These are phyloP conservation scores for Xanthoparmelia taractica DNA, from an alignment of 495 filamentous ascomycete species.

Conservation along the genomic window DNA sequence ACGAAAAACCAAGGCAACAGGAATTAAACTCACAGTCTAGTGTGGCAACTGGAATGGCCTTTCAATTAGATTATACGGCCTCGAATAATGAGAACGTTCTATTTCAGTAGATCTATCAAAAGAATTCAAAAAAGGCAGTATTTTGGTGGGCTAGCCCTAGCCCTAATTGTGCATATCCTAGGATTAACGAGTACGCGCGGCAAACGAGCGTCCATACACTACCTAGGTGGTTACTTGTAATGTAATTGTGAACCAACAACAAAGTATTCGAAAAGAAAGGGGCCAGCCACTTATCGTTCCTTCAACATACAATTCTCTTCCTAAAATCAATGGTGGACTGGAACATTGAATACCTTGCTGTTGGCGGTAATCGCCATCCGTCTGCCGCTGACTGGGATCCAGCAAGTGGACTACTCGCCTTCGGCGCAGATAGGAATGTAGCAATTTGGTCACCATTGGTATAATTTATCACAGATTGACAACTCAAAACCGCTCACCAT, in stretches of 20 bases:
- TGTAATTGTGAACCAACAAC: too few relatives aligned
- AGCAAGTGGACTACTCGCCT: constrained; percentile 66
- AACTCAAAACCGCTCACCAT: constrained; percentile 13
- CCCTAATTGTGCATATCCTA: too few relatives aligned
- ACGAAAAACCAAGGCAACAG: too few relatives aligned
- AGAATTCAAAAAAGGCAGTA: too few relatives aligned
- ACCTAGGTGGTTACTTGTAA: too few relatives aligned
- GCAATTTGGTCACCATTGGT: constrained; percentile 83
- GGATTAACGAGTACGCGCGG: background rate
- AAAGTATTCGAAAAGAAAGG: too few relatives aligned
- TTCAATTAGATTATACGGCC: too few relatives aligned
- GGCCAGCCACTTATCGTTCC: background rate
- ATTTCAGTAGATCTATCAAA: too few relatives aligned
- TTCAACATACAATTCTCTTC: background rate
- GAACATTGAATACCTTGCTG: constrained; percentile 60
- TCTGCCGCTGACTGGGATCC: constrained; percentile 84
- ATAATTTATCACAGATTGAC: constrained; percentile 18
- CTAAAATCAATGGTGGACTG: constrained; percentile 37
- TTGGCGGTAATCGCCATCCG: constrained; percentile 84
- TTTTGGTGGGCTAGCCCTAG: too few relatives aligned
- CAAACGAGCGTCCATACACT: background rate
- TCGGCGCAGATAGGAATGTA: constrained; percentile 79
- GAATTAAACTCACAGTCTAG: too few relatives aligned
- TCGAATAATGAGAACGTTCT: too few relatives aligned
- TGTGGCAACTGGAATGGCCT: too few relatives aligned